Evolutionary conservation across 495 filamentous ascomycete species (phyloP).

Genomic region (Talaromyces liani): DNA sequence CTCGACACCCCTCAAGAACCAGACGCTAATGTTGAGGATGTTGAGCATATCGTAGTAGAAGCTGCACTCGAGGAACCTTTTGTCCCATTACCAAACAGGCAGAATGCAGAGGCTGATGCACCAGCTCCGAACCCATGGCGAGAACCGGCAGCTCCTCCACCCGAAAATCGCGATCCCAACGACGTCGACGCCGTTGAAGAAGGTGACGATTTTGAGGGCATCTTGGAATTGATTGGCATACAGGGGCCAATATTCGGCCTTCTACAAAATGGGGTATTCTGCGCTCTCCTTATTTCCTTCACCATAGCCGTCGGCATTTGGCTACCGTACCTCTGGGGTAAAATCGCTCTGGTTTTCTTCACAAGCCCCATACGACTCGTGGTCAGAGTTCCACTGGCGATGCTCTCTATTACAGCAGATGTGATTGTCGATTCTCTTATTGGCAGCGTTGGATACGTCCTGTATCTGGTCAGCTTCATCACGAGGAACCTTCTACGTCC

Average conservation of each 20-base stretch:
- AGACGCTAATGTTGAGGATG: conserved; percentile 35
- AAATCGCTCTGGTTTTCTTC: conserved; percentile 67
- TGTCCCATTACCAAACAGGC: conserved; percentile 43
- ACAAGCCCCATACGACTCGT: conserved; percentile 67
- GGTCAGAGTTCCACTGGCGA: conserved; percentile 60
- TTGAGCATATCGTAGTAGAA: conserved; percentile 51
- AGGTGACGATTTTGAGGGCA: conserved; percentile 94
- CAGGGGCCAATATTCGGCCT: conserved; percentile 84
- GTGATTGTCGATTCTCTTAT: conserved; percentile 57
- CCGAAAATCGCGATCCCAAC: conserved; percentile 46
- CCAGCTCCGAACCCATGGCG: conserved; percentile 18
- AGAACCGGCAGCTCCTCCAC: conserved; percentile 30
- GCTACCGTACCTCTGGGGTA: conserved; percentile 85
- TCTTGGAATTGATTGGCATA: conserved; percentile 94
- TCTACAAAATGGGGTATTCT: conserved; percentile 91
- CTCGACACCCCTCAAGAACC: conserved; percentile 27
- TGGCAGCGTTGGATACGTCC: conserved; percentile 45
- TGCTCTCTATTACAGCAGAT: conserved; percentile 64
- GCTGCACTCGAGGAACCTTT: conserved; percentile 57
- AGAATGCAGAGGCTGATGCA: conserved; percentile 12
- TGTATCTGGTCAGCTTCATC: conserved; percentile 44
- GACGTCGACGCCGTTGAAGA: conserved; percentile 63
- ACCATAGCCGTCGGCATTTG: conserved; percentile 81
- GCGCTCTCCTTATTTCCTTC: conserved; percentile 77
- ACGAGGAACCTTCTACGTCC: conserved; percentile 39